Evolutionary conservation across 305 asterid species (phyloP), one percentile per base, ranked within the genome.

Genomic region (Fraxinus dipetala): DNA sequence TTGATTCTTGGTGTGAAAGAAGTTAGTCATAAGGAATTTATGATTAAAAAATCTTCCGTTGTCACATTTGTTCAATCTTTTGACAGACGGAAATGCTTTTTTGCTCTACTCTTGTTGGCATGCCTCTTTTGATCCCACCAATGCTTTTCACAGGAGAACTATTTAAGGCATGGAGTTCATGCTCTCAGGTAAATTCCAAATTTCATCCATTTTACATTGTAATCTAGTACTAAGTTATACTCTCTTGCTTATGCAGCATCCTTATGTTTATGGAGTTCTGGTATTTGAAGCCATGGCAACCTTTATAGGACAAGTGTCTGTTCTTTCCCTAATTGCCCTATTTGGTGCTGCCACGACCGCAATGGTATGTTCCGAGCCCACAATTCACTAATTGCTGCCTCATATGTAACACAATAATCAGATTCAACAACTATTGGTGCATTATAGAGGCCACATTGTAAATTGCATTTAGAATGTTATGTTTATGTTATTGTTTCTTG

Each of bases 41-140:
- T 79, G 75, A 32, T 2, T 65, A 6, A 3, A 78, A 78, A 36
- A n/a, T 40, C n/a, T 72, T 78, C 38, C 79, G 13, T 61, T 9
- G 11, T 36, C 59, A 40, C 16, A 59, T 54, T 2, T 13, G 36
- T 40, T 24, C 69, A 5, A 36, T 51, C 3, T 82, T 67, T 3
- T 70, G 36, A 81, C 91, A 95, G 98, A 95, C 89, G 85, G 98
- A 95, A 85, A 93, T 95, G 98, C 97, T 93, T 67, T 95, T 92
- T 83, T 95, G 98, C 91, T 91, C 98, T 13, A 95, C 98, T 28
- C 89, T 93, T 22, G 98, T 95, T 1, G 98, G 98, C 78, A 90
- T 95, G 92, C 98, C 98, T 13, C 88, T 95, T 92, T 88, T 95
- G 91, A 88, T 95, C 54, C 93, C 92, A 40, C 98, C 98, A 9